Conservation (phyloP, 768 basidiomycete genomes). For the Nidularia pulvinata region DNA sequence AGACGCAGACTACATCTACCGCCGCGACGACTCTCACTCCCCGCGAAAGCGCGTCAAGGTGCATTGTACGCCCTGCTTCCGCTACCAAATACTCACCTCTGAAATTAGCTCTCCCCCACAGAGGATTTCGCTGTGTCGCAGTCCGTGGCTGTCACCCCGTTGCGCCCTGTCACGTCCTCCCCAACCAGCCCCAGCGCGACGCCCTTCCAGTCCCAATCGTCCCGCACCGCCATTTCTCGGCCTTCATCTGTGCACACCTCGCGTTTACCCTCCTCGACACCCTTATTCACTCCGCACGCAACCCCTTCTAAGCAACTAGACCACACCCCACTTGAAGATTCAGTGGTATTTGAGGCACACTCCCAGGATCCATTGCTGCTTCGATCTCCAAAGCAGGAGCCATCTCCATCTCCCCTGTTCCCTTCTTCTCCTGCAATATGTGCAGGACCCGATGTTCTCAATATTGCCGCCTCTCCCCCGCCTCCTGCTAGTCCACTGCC, state of each 20-base stretch:
- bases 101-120: constrained; percentile 3
- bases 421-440: background rate
- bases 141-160: constrained; percentile 3
- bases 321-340: background rate
- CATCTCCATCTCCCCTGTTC: background rate
- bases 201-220: too few relatives aligned
- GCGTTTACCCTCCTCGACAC: background rate
- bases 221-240: too few relatives aligned
- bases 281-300: background rate
- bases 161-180: too few relatives aligned
- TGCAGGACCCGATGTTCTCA: background rate
- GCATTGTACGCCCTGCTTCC: background rate
- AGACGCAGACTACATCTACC: background rate
- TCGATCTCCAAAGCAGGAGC: background rate
- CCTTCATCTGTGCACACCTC: background rate
- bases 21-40: constrained; percentile 9
- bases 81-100: background rate
- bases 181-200: too few relatives aligned
- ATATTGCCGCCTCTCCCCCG: too few relatives aligned
- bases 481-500: background rate
- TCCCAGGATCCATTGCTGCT: constrained; percentile 10
- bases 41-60: constrained; percentile 38
- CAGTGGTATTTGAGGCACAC: background rate
- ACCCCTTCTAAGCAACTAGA: background rate
- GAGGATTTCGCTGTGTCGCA: constrained; percentile 1